Base-by-base conservation (phyloP, 768 basidiomycete genomes). In the Termitomyces sp. region DNA sequence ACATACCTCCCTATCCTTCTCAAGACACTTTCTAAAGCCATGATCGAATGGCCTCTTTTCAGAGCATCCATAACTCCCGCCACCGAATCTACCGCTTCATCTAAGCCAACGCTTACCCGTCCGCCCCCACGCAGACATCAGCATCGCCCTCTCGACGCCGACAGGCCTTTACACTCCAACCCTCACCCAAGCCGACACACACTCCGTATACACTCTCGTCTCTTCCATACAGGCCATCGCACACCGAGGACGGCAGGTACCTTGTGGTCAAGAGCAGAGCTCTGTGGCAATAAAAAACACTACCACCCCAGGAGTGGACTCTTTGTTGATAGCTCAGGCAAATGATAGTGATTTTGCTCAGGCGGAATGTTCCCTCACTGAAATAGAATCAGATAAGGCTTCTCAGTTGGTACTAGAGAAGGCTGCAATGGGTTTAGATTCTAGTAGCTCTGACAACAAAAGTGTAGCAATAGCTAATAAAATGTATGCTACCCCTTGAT, bases 1-100 rank as follows among this genome's bases (percentile, higher is more conserved):
- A 93, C 92, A 0, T 90, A 89, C 69, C 85, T 95, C 32, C 93
- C 92, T 10, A 75, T 94, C 65, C 80, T 95, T 8, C 74, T 94
- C 63, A 95, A 95, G 69, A 86, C 87, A 0, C 86, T 95, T 50
- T 82, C 88, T 0, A 83, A 78, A 63, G 80, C 90, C 4, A 90
- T 95, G 89, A 72, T 79, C 59, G 85, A 90, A 66, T 92, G 92
- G 90, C 91, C 93, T 0, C 73, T 95, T 47, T 83, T 95, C 77
- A 81, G 89, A 16, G 80, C 89, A 19, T 87, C 88, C 32, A 85
- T 93, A 64, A 83, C 86, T 0, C 79, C 79, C 0, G 37, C 65
- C 23, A 42, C 68, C 4, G 57, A 58, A 17, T 27, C 62, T 43
- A 29, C 66, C 10, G 57, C 65, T 23, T 49, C 65, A 3, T 43